Evolutionary conservation across 805 yeast species (phyloP).

Genomic region (Ogataea paraovalis): DNA sequence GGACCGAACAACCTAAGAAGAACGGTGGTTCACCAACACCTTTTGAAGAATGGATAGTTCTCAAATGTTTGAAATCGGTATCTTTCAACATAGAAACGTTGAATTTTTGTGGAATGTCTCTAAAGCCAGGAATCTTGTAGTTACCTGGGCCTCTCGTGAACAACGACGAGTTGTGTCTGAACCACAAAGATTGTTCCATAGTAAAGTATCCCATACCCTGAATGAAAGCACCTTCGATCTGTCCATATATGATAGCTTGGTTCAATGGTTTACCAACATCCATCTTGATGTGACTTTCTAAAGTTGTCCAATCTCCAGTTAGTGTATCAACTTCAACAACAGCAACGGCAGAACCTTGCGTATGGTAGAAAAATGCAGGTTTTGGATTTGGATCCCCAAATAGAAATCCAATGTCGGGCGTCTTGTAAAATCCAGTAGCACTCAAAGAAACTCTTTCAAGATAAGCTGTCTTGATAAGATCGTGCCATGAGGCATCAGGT

Average conservation of each 20-base stretch:
- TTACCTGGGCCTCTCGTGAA: constrained; percentile 47
- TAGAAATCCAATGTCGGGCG: constrained; percentile 43
- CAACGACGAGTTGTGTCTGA: constrained; percentile 36
- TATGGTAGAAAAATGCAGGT: constrained; percentile 44
- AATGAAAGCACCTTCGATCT: constrained; percentile 47
- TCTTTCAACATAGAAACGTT: constrained; percentile 39
- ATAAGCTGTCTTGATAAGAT: constrained; percentile 39
- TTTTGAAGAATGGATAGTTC: constrained; percentile 40
- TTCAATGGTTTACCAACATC: constrained; percentile 46
- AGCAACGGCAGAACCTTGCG: constrained; percentile 42
- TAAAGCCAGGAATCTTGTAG: constrained; percentile 47
- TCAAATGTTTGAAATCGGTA: constrained; percentile 39
- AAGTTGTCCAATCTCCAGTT: constrained; percentile 45
- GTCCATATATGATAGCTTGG: constrained; percentile 47
- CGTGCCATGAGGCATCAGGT: constrained; percentile 35
- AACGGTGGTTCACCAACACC: constrained; percentile 52
- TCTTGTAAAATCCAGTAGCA: constrained; percentile 48
- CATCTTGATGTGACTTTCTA: constrained; percentile 42
- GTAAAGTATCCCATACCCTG: constrained; percentile 49
- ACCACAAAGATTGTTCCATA: constrained; percentile 45
- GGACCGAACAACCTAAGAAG: constrained; percentile 39
- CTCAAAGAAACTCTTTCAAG: constrained; percentile 41
- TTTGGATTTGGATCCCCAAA: constrained; percentile 39
- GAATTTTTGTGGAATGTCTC: constrained; percentile 44
- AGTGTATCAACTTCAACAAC: constrained; percentile 43